Percentiles rank a stretch among this genome's conserved stretches.
Evolutionary conservation across 306 rosid genomes (phyloP).

Genomic region (Vicia villosa): DNA sequence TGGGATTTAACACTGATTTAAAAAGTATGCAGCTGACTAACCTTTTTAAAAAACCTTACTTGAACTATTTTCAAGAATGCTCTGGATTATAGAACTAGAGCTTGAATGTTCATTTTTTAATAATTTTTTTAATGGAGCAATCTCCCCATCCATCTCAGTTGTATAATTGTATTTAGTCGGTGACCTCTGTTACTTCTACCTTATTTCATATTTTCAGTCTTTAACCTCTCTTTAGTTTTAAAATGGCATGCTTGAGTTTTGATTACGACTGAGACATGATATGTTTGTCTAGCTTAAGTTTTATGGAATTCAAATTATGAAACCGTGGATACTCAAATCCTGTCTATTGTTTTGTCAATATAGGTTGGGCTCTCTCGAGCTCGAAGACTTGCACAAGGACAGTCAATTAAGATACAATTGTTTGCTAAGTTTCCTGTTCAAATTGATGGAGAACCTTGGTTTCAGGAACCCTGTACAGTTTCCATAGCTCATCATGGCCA

Average conservation of each 20-base stretch:
- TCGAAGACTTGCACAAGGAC: slow-evolving; percentile 97
- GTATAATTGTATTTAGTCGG: slow-evolving; percentile 17
- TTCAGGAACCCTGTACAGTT: slow-evolving; percentile 76
- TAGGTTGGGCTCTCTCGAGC: slow-evolving; percentile 99
- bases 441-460: slow-evolving; percentile 99
- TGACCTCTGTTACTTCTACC: slow-evolving; percentile 8
- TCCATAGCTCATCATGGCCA: slow-evolving; percentile 89
- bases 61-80: slow-evolving; percentile 3
- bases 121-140: slow-evolving; percentile 21
- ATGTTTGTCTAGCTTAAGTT: slow-evolving; percentile 28
- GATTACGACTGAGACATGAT: not conserved
- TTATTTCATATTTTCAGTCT: slow-evolving; percentile 4
- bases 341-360: slow-evolving; percentile 33
- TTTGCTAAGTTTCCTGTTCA: slow-evolving; percentile 87
- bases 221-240: slow-evolving; percentile 19
- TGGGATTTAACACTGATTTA: slow-evolving; percentile 26
- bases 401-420: slow-evolving; percentile 78
- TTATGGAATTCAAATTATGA: slow-evolving; percentile 32
- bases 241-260: slow-evolving; percentile 24
- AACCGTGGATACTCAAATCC: slow-evolving; percentile 26
- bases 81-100: slow-evolving; percentile 9
- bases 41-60: not conserved
- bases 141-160: slow-evolving; percentile 17
- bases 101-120: not conserved
- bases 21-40: slow-evolving; percentile 14